Evolutionary conservation across 2,329 filamentous ascomycete species (phyloP), one percentile per base, ranked within the genome.

Genomic region (Fusarium poae): DNA sequence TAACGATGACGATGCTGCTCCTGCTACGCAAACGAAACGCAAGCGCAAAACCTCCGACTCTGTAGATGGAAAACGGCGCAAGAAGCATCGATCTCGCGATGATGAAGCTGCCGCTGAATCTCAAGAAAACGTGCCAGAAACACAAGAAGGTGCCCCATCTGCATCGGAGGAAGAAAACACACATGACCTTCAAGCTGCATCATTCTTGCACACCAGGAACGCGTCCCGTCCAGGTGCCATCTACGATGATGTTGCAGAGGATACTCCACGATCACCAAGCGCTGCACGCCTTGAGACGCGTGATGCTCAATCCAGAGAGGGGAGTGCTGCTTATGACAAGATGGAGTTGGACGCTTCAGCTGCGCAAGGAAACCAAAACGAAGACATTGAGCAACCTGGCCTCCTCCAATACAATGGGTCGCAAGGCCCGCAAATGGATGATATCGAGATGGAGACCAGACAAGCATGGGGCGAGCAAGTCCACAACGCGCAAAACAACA

Each of bases 381-480:
- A 53, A 23, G 58, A 54, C 37, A 49, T 34, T 32, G 67, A 51
- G 25, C 48, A 54, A 21, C 62, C 59, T 27, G 67, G 63, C 2
- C 44, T 56, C 25, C 59, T 40, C 25, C 42, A 37, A 40, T 40
- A 46, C 29, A 65, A 67, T n/a, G 62, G 62, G 23, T 34, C 51
- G 15, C 63, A 50, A 6, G 53, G 49, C 35, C 48, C 20, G 23
- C 46, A 57, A 16, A 70, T 77, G 18, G 59, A 62, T 7, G 73
- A 79, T 46, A 67, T 77, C 3, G 76, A 76, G 50, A 72, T 66
- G 43, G 58, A 80, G 30, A 77, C 79, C 5, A 71, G 76, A 43
- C 74, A 80, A 57, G 77, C 79, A 23, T 79, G 74, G 78, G 73
- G 74, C 32, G 77, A 79, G 48, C 74, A 79, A 42, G 62, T 76